Base-by-base conservation (phyloP, 352 stramenopile species). In the Albugo candida region DNA sequence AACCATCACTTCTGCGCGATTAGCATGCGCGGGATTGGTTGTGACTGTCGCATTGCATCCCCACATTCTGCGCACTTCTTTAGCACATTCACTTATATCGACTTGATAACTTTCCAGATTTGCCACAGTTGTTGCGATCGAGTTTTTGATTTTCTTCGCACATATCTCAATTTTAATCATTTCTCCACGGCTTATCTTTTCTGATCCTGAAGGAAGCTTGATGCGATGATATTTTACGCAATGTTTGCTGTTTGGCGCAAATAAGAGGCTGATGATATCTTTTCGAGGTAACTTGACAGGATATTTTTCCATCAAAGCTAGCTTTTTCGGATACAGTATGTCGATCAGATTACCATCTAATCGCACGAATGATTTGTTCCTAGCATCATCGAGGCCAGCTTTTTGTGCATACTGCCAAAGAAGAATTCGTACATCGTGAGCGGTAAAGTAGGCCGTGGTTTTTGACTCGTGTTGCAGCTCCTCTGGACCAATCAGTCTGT, bases 1-100 rank as follows among this genome's bases (percentile, higher is more conserved):
- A 14, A 92, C 55, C 38, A 76, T 65, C 50, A 92, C 75, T 54
- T 92, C 73, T 20, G 86, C 65, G 1, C 61, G 61, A 19, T 69
- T 72, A 36, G 60, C 64, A 55, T 86, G 85, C 45, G 83, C 71
- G 16, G 70, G 55, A 0, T 61, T 69, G 13, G 55, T 2, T 38
- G 75, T 65, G 35, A 67, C 50, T 18, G 69, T 56, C 18, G 74
- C 77, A 45, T 69, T 82, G 50, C 69, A 88, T 13, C 75, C 78
- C 75, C 75, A 92, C 40, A 80, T 86, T 51, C 85, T 86, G 43
- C 85, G 73, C 2, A 55, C 71, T 13, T 92, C 78, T 48, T 82
- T 83, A n/a, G 61, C 68, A 53, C 88, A 85, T 6, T 56, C 49
- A 4, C 59, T 50, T 14, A 67, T 67, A 46, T 86, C 71, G 20